Evolutionary conservation across 139 green algal species (phyloP).

Genomic region (Chlorella sp.): DNA sequence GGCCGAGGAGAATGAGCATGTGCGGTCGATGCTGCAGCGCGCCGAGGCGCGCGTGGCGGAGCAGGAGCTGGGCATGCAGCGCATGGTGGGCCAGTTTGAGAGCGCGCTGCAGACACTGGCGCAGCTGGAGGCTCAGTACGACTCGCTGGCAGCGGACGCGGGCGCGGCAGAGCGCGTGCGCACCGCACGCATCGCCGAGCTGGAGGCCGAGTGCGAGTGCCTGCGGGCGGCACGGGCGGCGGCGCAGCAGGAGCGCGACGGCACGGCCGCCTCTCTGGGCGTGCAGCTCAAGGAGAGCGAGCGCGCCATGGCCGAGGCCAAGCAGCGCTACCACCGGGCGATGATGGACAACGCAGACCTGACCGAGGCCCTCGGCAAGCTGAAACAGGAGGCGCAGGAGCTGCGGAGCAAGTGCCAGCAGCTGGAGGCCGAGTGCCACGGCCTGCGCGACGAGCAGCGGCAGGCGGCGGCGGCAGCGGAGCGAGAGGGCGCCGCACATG

Average conservation of each 20-base stretch:
- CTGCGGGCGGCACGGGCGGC: conserved; percentile 2
- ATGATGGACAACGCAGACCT: conserved; percentile 26
- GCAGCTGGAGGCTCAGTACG: conserved; percentile 52
- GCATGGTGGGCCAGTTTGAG: conserved; percentile 49
- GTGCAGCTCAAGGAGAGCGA: background rate
- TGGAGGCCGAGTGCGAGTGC: conserved; percentile 30
- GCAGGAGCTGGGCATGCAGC: conserved; percentile 30
- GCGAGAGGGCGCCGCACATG: background rate
- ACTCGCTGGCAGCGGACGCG: conserved; percentile 29
- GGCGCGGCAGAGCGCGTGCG: conserved; percentile 23
- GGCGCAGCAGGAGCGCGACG: conserved; percentile 16
- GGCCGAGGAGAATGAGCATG: conserved; percentile 29
- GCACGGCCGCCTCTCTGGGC: background rate
- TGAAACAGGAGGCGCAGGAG: background rate
- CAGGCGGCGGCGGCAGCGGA: conserved; percentile 11
- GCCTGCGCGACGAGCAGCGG: background rate
- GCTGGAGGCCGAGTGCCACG: background rate
- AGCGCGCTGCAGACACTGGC: conserved; percentile 38
- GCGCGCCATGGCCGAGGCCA: conserved; percentile 9
- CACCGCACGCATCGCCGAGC: conserved; percentile 16
- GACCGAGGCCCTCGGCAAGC: conserved; percentile 7
- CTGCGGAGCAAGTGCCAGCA: background rate
- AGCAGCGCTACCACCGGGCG: conserved; percentile 26
- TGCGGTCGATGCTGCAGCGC: conserved; percentile 35
- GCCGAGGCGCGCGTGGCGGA: conserved; percentile 29